These are phyloP conservation scores for Saccharum officinarum DNA, from an alignment of 176 grass and related monocot species.

Conservation along the genomic window DNA sequence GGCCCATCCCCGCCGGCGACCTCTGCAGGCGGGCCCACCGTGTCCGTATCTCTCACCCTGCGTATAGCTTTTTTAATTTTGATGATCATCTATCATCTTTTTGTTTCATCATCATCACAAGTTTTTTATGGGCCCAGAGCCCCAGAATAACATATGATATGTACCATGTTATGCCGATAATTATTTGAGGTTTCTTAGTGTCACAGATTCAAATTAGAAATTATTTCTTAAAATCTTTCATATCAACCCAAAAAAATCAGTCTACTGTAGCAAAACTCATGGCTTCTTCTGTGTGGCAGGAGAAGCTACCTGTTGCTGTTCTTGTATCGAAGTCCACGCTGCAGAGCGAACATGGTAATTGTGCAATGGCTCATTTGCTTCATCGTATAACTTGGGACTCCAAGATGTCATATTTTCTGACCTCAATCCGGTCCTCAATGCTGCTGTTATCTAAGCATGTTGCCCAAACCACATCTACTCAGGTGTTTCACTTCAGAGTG, in stretches of 20 bases:
- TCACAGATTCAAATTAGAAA: neutral
- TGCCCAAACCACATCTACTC: conserved; percentile 34
- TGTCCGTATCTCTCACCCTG: conserved; percentile 32
- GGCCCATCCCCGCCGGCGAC: conserved; percentile 35
- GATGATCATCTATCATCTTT: neutral
- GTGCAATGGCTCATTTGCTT: conserved; percentile 9
- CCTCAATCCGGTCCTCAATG: conserved; percentile 1
- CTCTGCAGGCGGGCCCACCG: conserved; percentile 45
- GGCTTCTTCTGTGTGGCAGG: conserved; percentile 40
- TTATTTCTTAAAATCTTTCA: neutral
- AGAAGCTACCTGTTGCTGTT: conserved; percentile 54
- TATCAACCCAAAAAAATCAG: neutral
- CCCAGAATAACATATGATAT: neutral
- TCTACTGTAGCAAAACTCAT: neutral
- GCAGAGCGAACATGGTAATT: conserved; percentile 61
- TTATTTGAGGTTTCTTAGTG: neutral
- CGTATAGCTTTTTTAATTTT: neutral
- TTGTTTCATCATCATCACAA: neutral
- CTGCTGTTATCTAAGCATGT: conserved; percentile 42
- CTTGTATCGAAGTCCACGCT: conserved; percentile 56
- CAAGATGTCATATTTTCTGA: conserved; percentile 10
- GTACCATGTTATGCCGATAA: neutral
- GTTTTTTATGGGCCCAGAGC: neutral
- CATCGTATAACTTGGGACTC: conserved; percentile 3
- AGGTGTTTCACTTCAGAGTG: conserved; percentile 52